Conservation (phyloP, 1,284 basidiomycete genomes). For the Moesziomyces sp. region DNA sequence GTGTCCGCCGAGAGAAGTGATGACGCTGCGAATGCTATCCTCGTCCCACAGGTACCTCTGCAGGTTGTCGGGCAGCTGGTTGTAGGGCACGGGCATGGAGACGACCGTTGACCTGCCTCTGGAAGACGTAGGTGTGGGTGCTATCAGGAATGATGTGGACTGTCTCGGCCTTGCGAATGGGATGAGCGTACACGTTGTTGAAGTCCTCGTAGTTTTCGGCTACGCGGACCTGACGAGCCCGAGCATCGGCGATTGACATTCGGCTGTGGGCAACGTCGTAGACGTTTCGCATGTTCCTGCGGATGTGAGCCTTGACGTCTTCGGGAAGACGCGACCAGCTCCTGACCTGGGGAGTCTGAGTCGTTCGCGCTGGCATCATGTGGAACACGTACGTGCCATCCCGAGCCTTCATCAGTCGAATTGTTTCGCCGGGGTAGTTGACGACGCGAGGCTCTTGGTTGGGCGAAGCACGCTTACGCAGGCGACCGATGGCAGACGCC, state of each 20-base stretch:
- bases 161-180: background rate
- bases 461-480: background rate
- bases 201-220: background rate
- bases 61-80: background rate
- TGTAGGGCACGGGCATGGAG: background rate
- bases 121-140: background rate
- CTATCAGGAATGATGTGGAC: background rate
- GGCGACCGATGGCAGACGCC: background rate
- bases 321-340: background rate
- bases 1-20: background rate
- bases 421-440: background rate
- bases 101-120: background rate
- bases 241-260: background rate
- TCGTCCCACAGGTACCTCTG: background rate
- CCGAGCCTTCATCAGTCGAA: background rate
- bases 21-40: background rate
- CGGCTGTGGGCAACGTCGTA: background rate
- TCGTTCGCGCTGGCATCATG: background rate
- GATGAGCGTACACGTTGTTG: background rate
- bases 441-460: background rate
- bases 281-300: background rate
- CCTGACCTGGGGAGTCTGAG: background rate
- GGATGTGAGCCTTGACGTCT: background rate
- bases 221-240: background rate
- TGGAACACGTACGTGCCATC: conserved; percentile 4